A percentile compares a stretch with the other conserved stretches of the same genome.
Conservation (phyloP, 371 early-diverging fungal genomes). For the Apophysomyces variabilis region DNA sequence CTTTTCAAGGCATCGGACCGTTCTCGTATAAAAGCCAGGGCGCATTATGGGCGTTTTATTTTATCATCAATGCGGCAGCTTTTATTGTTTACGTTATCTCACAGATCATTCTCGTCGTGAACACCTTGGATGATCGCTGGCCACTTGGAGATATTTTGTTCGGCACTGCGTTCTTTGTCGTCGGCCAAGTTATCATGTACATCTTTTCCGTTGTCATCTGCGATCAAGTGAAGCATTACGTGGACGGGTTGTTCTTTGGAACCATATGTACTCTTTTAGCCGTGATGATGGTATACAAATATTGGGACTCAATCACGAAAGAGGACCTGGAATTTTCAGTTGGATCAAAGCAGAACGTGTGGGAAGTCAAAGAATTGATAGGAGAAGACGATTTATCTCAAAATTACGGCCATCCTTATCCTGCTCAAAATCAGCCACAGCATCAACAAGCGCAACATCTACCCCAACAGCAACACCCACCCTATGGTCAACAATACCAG, state of each 20-base stretch:
- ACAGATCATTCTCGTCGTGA: conserved; percentile 87
- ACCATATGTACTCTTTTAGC: conserved; percentile 84
- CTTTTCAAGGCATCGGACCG: conserved; percentile 68
- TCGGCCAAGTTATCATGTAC: conserved; percentile 79
- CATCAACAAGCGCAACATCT: conserved; percentile 22
- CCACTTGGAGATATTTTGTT: conserved; percentile 91
- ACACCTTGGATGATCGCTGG: conserved; percentile 93
- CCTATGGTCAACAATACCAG: conserved; percentile 30
- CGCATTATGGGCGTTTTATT: conserved; percentile 80
- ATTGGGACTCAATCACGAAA: conserved; percentile 96
- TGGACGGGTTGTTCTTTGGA: conserved; percentile 94
- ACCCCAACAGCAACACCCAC: conserved; percentile 21
- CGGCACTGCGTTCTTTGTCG: conserved; percentile 78
- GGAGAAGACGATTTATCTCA: conserved; percentile 47
- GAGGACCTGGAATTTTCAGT: conserved; percentile 95
- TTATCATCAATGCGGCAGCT: conserved; percentile 79
- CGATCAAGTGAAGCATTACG: conserved; percentile 85
- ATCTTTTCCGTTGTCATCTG: conserved; percentile 78
- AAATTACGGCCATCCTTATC: conserved; percentile 18
- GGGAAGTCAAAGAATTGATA: conserved; percentile 86
- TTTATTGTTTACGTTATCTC: conserved; percentile 83
- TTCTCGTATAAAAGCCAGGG: conserved; percentile 65
- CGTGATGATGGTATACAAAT: conserved; percentile 99
- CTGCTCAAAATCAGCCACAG: conserved; percentile 2
- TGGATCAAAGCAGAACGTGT: conserved; percentile 81